phyloP scores from a whole-genome alignment of 2,329 filamentous ascomycete species.

The Alternaria triticina region DNA sequence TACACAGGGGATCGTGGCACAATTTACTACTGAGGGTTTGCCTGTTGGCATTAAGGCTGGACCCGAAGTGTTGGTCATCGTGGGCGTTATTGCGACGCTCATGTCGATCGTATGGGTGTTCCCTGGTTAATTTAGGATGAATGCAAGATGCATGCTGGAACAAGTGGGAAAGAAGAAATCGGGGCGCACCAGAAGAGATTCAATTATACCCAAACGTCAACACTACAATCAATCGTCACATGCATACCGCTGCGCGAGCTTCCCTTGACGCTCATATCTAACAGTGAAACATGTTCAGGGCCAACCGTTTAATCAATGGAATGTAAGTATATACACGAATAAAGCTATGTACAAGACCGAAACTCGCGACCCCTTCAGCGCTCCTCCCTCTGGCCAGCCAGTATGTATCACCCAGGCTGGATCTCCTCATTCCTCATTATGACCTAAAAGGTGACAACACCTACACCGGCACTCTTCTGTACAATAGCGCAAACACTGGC shows the following conservation, averaged over 20 bases:
- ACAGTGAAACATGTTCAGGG: constrained; percentile 17
- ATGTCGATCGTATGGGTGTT: constrained; percentile 37
- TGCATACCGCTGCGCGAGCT: not conserved
- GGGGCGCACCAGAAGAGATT: not conserved
- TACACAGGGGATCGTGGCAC: constrained; percentile 51
- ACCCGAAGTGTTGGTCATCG: constrained; percentile 26
- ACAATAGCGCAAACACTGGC: constrained; percentile 35
- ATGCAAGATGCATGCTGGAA: not conserved
- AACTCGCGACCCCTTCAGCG: not conserved
- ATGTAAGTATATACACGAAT: constrained; percentile 8
- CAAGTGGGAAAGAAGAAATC: not conserved
- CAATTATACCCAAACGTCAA: not conserved
- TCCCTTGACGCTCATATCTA: not conserved
- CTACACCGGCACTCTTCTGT: constrained; percentile 38
- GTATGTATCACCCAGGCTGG: not conserved
- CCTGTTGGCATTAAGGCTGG: constrained; percentile 40
- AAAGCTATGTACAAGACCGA: constrained; percentile 27
- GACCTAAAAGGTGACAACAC: constrained; percentile 39
- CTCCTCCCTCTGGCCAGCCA: not conserved
- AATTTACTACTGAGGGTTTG: constrained; percentile 38
- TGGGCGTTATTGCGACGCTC: constrained; percentile 17
- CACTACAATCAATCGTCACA: not conserved
- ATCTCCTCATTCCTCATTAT: not conserved
- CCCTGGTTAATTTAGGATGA: constrained; percentile 5
- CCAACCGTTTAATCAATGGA: not conserved